A percentile compares a stretch with the other conserved stretches of the same genome.
Evolutionary conservation across 1,284 basidiomycete genomes (phyloP).

Genomic region (Bjerkandera adusta): DNA sequence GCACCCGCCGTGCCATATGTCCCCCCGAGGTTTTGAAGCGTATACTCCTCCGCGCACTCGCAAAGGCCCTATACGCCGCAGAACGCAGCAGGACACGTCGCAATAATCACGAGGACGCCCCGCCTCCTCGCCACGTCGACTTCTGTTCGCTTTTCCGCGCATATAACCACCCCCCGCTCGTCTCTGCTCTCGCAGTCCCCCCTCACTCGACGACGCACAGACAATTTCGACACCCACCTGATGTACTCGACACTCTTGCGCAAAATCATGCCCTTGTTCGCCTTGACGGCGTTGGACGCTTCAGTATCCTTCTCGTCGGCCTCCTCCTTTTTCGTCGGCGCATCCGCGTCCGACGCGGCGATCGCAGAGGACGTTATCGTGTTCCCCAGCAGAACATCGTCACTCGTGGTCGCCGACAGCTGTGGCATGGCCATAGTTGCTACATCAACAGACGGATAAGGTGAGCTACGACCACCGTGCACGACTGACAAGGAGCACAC

Average conservation of each 20-base stretch:
- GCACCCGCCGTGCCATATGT: too few species aligned
- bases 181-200: not conserved
- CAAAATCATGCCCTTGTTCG: slow-evolving; percentile 89
- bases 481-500: slow-evolving; percentile 25
- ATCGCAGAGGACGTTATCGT: slow-evolving; percentile 22
- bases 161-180: slow-evolving; percentile 1
- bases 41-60: not conserved
- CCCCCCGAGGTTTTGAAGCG: slow-evolving; percentile 4
- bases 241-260: slow-evolving; percentile 90
- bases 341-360: slow-evolving; percentile 22
- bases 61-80: not conserved
- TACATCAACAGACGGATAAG: slow-evolving; percentile 4
- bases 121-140: not conserved
- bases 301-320: slow-evolving; percentile 23
- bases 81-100: not conserved
- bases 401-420: slow-evolving; percentile 25
- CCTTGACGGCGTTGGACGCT: slow-evolving; percentile 53
- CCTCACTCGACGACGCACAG: not conserved
- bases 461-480: slow-evolving; percentile 1
- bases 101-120: too few species aligned
- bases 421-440: slow-evolving; percentile 31
- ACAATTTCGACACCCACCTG: slow-evolving; percentile 37
- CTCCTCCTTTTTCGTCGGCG: slow-evolving; percentile 30
- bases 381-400: slow-evolving; percentile 31
- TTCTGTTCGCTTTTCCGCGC: not conserved